phyloP scores from a whole-genome alignment of 2,329 filamentous ascomycete species.

The Microdochium paspali region DNA sequence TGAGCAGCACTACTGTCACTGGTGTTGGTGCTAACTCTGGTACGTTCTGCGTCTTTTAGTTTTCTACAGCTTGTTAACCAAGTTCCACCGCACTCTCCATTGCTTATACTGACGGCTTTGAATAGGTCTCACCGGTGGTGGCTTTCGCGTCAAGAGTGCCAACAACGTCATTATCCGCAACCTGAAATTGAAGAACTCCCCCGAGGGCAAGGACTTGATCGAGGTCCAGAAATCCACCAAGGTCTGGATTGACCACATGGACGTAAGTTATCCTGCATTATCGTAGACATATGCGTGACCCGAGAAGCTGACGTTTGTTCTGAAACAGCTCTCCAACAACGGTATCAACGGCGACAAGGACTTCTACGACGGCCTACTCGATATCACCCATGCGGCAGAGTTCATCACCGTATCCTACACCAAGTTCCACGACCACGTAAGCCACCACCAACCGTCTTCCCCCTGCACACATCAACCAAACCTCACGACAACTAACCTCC shows the following conservation, averaged over 20 bases:
- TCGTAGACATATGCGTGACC: too few relatives aligned
- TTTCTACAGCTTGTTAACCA: too few relatives aligned
- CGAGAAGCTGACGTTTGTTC: not conserved
- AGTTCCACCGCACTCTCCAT: too few relatives aligned
- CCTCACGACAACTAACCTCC: too few relatives aligned
- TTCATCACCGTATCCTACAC: constrained; percentile 31
- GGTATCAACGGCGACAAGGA: constrained; percentile 28
- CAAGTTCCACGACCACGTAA: constrained; percentile 30
- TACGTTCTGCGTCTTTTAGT: constrained; percentile 3
- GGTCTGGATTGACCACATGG: constrained; percentile 37
- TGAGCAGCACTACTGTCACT: constrained; percentile 39
- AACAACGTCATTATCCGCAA: constrained; percentile 50
- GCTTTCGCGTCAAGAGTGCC: constrained; percentile 34
- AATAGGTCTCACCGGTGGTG: constrained; percentile 30
- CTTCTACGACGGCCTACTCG: constrained; percentile 31
- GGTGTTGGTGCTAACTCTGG: constrained; percentile 34
- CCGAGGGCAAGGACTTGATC: constrained; percentile 39
- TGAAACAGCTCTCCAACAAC: constrained; percentile 11
- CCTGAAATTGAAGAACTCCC: constrained; percentile 38
- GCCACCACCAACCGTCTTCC: not conserved
- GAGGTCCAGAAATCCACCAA: constrained; percentile 35
- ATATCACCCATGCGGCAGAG: constrained; percentile 33
- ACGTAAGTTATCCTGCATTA: constrained; percentile 19
- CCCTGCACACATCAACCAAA: not conserved
- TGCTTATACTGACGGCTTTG: too few relatives aligned